Evolutionary conservation across 306 rosid genomes (phyloP), one percentile per base, ranked within the genome.

Genomic region (Neltuma alba): DNA sequence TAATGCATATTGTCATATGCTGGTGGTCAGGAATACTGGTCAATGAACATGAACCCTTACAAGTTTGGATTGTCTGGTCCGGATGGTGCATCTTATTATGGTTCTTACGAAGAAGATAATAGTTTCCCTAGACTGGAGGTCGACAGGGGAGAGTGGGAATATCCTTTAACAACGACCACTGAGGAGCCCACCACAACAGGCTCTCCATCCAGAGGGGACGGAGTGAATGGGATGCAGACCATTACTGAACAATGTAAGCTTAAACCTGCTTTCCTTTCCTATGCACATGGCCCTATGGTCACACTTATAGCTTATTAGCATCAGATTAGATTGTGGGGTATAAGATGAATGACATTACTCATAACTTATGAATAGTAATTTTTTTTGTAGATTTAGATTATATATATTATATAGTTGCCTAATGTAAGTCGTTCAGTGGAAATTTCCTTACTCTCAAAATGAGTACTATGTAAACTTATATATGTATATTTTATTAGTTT

Each of bases 171-270:
- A 69, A 79, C 81, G 75, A 79, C 80, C 76, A 23, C 83, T 8
- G 97, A 84, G 79, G 89, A 88, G 70, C 85, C 86, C 18, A 84
- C 89, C 82, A 70, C 89, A 18, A 20, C 87, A 14, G 88, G 84
- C 55, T 83, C 90, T 40, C 93, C 86, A 25, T 85, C 86, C 28
- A 87, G 81, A 79, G 92, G 89, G 57, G 93, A 91, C 40, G 93
- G 85, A 25, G 82, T 33, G 57, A 61, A 66, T 2, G 87, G 79
- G 84, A 86, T 70, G 87, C 92, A 92, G 68, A 83, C 90, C 41
- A 84, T 84, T 60, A 91, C 95, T 4, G 99, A 92, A 86, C 97
- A 92, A 86, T 88, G 98, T 94, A 73, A 89, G 97, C 88, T 66
- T 14, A 74, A 79, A 61, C 33, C 62, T 77, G 58, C 58, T 57